Conservation (phyloP, 2,329 filamentous ascomycete species). For the Fusarium sacchari region DNA sequence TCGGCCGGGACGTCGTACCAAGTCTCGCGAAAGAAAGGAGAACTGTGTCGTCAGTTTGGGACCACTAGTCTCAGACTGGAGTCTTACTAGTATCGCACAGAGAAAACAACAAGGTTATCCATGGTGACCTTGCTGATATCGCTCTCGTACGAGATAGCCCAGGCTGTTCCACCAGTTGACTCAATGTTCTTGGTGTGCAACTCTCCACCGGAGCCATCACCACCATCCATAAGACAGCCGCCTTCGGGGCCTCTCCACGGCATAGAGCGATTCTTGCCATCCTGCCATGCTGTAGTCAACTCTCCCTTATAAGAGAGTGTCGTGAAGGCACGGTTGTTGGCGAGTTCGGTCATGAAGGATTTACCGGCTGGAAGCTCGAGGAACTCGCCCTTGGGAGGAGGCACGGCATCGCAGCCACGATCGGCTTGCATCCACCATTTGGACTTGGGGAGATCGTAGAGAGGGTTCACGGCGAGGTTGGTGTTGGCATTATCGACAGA, state of each 20-base stretch:
- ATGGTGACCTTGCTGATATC: constrained; percentile 58
- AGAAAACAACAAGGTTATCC: constrained; percentile 63
- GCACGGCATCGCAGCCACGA: constrained; percentile 56
- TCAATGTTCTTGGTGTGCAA: constrained; percentile 58
- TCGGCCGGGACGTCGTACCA: constrained; percentile 45
- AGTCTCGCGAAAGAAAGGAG: constrained; percentile 46
- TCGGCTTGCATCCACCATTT: constrained; percentile 64
- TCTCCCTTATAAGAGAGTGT: constrained; percentile 56
- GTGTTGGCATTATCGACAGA: constrained; percentile 53
- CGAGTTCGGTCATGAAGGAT: constrained; percentile 59
- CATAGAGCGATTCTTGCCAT: constrained; percentile 57
- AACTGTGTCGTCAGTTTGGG: constrained; percentile 19
- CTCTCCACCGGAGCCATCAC: constrained; percentile 54
- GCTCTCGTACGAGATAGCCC: constrained; percentile 60
- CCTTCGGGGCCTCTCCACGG: constrained; percentile 54
- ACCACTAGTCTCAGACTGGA: not conserved
- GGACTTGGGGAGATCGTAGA: constrained; percentile 55
- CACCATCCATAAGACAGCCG: constrained; percentile 42
- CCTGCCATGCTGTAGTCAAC: constrained; percentile 55
- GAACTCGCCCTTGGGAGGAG: constrained; percentile 44
- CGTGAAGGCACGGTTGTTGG: constrained; percentile 60
- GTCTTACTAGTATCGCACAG: constrained; percentile 55
- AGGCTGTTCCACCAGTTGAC: constrained; percentile 58
- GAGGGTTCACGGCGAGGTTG: constrained; percentile 56
- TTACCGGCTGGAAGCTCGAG: constrained; percentile 60